Conservation (phyloP, 2,329 filamentous ascomycete genomes). For the Aspergillus hortae region DNA sequence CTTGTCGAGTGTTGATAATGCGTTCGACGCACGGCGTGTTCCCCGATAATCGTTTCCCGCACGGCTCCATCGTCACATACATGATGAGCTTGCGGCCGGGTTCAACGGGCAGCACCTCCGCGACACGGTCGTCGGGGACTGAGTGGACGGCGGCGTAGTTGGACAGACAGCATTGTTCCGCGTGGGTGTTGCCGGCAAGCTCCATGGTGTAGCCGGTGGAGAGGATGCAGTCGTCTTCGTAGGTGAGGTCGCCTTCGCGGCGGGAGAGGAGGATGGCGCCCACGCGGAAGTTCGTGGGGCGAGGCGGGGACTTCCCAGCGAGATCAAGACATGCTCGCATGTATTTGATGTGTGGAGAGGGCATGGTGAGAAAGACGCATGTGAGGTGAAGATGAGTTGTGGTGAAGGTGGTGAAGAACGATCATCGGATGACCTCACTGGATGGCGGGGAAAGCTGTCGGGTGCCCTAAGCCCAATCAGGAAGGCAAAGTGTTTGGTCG, state of each 20-base stretch:
- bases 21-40: constrained; percentile 64
- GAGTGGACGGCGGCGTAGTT: constrained; percentile 52
- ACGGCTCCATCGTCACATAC: constrained; percentile 82
- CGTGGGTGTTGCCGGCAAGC: constrained; percentile 88
- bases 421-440: not conserved
- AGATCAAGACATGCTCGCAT: constrained; percentile 72
- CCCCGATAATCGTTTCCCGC: constrained; percentile 44
- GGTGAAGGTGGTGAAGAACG: not conserved
- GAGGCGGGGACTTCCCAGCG: constrained; percentile 75
- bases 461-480: constrained; percentile 20
- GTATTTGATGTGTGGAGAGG: constrained; percentile 42
- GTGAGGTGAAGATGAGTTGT: not conserved
- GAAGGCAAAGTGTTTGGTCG: constrained; percentile 18
- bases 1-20: constrained; percentile 55
- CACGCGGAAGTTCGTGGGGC: constrained; percentile 88
- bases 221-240: constrained; percentile 53
- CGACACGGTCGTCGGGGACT: constrained; percentile 33
- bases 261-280: constrained; percentile 74
- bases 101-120: constrained; percentile 39
- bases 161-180: constrained; percentile 84
- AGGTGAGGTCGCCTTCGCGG: constrained; percentile 22
- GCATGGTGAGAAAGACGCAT: not conserved
- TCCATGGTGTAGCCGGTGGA: constrained; percentile 89
- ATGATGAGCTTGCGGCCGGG: constrained; percentile 54
- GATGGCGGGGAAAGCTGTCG: constrained; percentile 14